Conservation (phyloP, 768 basidiomycete genomes). For the Lentinula lateritia region DNA sequence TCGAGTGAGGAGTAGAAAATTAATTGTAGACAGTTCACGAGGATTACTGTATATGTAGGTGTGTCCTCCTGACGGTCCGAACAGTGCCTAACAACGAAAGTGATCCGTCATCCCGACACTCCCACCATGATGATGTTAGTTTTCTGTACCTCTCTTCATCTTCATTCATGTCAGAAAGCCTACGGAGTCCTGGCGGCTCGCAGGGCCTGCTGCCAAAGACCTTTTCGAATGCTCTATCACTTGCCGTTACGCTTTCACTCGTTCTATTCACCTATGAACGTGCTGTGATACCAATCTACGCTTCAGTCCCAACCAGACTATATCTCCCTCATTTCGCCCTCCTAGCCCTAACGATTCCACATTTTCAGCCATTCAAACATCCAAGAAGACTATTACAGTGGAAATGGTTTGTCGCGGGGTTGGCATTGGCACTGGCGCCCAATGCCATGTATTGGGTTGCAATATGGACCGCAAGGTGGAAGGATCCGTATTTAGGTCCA, state of each 20-base stretch:
- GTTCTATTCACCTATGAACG: slow-evolving; percentile 58
- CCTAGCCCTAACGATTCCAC: slow-evolving; percentile 31
- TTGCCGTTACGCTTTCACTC: slow-evolving; percentile 38
- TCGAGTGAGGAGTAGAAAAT: background rate
- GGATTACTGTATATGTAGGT: background rate
- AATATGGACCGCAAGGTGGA: slow-evolving; percentile 49
- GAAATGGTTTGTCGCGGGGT: slow-evolving; percentile 31
- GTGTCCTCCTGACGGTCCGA: too few species aligned
- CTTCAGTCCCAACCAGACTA: slow-evolving; percentile 46
- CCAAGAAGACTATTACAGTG: background rate
- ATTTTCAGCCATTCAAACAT: slow-evolving; percentile 7
- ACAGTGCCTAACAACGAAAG: too few species aligned
- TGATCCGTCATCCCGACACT: background rate
- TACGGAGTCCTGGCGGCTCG: background rate
- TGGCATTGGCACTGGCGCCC: slow-evolving; percentile 43
- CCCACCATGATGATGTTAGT: background rate
- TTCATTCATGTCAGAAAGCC: background rate
- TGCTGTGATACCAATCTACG: slow-evolving; percentile 66
- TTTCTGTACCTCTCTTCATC: background rate
- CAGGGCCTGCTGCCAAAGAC: background rate
- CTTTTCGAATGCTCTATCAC: background rate
- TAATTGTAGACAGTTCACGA: background rate
- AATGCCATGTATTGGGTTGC: slow-evolving; percentile 65
- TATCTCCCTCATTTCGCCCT: slow-evolving; percentile 40
- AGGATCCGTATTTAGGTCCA: slow-evolving; percentile 51